Evolutionary conservation across 2,329 filamentous ascomycete genomes (phyloP).

Genomic region (Ophiocordyceps sinensis): DNA sequence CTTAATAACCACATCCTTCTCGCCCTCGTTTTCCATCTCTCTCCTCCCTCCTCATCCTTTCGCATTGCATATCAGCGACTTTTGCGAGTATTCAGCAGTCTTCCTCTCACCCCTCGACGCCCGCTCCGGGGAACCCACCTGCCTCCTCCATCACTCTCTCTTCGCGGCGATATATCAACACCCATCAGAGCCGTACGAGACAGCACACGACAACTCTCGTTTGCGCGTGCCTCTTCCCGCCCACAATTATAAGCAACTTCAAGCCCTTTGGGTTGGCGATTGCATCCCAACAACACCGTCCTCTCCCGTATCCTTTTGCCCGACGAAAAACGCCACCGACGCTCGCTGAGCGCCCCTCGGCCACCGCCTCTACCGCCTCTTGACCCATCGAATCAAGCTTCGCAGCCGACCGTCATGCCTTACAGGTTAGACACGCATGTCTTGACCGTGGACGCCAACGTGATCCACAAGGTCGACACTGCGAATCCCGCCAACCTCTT

Average conservation of each 20-base stretch:
- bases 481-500: conserved; percentile 84
- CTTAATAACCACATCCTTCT: conserved; percentile 6
- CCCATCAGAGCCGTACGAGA: too few relatives aligned
- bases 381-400: conserved; percentile 4
- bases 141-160: too few relatives aligned
- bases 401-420: conserved; percentile 71
- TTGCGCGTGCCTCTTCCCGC: too few relatives aligned
- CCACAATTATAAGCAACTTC: too few relatives aligned
- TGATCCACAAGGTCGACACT: conserved; percentile 91
- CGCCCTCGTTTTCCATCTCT: not conserved
- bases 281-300: too few relatives aligned
- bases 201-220: too few relatives aligned
- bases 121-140: not conserved
- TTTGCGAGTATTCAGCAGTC: conserved; percentile 1
- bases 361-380: not conserved
- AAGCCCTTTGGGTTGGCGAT: too few relatives aligned
- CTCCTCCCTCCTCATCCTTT: conserved; percentile 1
- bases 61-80: conserved; percentile 1
- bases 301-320: too few relatives aligned
- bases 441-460: conserved; percentile 77
- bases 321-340: too few relatives aligned
- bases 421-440: conserved; percentile 71
- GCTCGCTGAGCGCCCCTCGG: not conserved
- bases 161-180: too few relatives aligned
- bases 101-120: not conserved